phyloP scores from a whole-genome alignment of 768 basidiomycete species.

The Lactarius evosmus region DNA sequence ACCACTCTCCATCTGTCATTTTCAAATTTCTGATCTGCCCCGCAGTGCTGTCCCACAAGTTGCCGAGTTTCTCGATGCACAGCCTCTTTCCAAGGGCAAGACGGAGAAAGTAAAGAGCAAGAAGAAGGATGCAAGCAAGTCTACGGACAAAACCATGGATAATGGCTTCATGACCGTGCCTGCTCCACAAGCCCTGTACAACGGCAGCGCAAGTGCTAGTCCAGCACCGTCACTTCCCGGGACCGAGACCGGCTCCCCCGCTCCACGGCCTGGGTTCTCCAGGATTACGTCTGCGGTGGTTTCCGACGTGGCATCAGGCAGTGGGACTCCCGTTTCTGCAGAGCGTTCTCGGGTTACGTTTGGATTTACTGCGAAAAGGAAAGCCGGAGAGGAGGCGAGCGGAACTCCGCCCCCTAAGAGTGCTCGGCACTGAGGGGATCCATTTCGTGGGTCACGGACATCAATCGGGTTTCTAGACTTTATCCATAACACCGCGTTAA shows the following conservation, averaged over 20 bases:
- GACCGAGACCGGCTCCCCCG: constrained; percentile 53
- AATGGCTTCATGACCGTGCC: constrained; percentile 73
- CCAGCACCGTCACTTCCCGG: constrained; percentile 41
- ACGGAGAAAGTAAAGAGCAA: constrained; percentile 81
- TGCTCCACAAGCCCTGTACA: constrained; percentile 47
- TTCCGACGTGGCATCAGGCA: constrained; percentile 42
- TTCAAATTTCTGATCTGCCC: constrained; percentile 22
- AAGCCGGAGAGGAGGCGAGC: constrained; percentile 66
- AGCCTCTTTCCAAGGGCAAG: constrained; percentile 79
- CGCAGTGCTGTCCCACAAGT: constrained; percentile 83
- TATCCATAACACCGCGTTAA: constrained; percentile 18
- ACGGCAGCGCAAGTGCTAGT: constrained; percentile 38
- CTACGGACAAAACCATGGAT: constrained; percentile 45
- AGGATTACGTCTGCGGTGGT: constrained; percentile 61
- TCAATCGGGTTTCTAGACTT: background rate
- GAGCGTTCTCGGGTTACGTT: constrained; percentile 76
- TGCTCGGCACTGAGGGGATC: constrained; percentile 25
- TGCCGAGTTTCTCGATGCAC: constrained; percentile 74
- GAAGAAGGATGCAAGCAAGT: constrained; percentile 63
- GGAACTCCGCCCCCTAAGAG: constrained; percentile 67
- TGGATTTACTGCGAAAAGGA: constrained; percentile 76
- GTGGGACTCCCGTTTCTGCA: constrained; percentile 53
- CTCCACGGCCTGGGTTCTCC: constrained; percentile 72
- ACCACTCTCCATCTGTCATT: constrained; percentile 2
- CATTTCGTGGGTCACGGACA: background rate